Evolutionary conservation across 805 yeast species (phyloP).

Genomic region (Ogataea naganishii): DNA sequence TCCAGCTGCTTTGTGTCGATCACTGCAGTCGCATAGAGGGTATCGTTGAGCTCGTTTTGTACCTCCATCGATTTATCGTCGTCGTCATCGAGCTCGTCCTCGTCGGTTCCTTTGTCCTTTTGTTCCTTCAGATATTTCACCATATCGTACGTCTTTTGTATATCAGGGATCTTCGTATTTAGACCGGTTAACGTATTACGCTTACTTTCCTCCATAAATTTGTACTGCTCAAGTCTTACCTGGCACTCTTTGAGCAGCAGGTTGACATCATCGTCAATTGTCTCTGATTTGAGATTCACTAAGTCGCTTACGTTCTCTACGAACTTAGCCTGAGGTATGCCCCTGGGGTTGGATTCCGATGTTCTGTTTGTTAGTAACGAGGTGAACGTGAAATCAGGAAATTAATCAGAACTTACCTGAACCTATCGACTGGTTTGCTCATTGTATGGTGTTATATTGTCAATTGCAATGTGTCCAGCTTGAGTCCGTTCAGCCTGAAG

Average conservation of each 20-base stretch:
- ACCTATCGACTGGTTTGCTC: conserved; percentile 5
- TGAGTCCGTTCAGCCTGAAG: too few species aligned
- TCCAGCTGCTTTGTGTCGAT: conserved; percentile 48
- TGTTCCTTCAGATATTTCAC: conserved; percentile 50
- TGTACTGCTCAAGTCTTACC: conserved; percentile 82
- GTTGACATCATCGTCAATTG: conserved; percentile 21
- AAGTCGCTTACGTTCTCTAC: conserved; percentile 74
- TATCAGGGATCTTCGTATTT: conserved; percentile 79
- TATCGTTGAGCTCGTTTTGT: conserved; percentile 90
- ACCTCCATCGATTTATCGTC: conserved; percentile 43
- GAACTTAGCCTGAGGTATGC: conserved; percentile 95
- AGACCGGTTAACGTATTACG: conserved; percentile 41
- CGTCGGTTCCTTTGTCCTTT: conserved; percentile 24
- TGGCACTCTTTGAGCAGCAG: conserved; percentile 66
- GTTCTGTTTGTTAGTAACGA: conserved; percentile 27
- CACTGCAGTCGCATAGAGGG: conserved; percentile 77
- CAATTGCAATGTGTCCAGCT: too few species aligned
- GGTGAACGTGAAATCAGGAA: neutral
- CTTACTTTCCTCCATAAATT: conserved; percentile 68
- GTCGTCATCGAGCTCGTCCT: conserved; percentile 14
- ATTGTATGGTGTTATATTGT: too few species aligned
- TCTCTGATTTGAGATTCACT: conserved; percentile 35
- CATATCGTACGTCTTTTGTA: conserved; percentile 73
- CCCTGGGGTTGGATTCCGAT: conserved; percentile 72
- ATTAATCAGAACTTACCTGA: conserved; percentile 5